These are phyloP conservation scores for Haplosporangium sp. DNA, from an alignment of 371 early-diverging fungal genomes.

Conservation along the genomic window DNA sequence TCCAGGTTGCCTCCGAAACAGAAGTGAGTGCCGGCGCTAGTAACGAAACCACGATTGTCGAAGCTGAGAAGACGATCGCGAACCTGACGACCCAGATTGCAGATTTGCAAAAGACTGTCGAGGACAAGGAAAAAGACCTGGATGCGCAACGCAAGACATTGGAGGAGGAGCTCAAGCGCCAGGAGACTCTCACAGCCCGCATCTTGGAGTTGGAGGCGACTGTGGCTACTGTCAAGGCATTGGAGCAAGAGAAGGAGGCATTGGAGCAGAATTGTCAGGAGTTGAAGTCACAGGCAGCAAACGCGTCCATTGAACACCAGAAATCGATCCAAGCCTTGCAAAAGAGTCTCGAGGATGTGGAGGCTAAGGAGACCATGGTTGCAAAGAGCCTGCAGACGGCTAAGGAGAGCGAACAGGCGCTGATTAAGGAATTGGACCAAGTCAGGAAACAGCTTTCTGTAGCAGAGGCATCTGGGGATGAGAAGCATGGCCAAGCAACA, in stretches of 20 bases:
- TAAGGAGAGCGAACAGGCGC: slow-evolving; percentile 25
- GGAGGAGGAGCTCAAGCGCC: slow-evolving; percentile 56
- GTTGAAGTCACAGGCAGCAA: slow-evolving; percentile 12
- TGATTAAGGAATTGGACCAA: slow-evolving; percentile 54
- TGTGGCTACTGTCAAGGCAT: slow-evolving; percentile 5
- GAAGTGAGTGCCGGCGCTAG: not conserved
- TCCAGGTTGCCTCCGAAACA: not conserved
- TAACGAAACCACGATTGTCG: not conserved
- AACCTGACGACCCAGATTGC: slow-evolving; percentile 18
- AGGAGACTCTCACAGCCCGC: slow-evolving; percentile 14
- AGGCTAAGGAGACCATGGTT: slow-evolving; percentile 12
- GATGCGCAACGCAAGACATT: slow-evolving; percentile 50
- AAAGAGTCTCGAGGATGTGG: slow-evolving; percentile 18
- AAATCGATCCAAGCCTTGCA: not conserved
- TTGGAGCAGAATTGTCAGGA: slow-evolving; percentile 6
- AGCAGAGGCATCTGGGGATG: slow-evolving; percentile 8
- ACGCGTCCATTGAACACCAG: slow-evolving; percentile 4
- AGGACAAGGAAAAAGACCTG: slow-evolving; percentile 41
- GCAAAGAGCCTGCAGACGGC: slow-evolving; percentile 23
- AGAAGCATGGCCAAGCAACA: slow-evolving; percentile 29
- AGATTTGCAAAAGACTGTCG: slow-evolving; percentile 31
- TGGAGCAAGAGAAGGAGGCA: slow-evolving; percentile 18
- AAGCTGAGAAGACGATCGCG: slow-evolving; percentile 10
- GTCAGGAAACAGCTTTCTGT: slow-evolving; percentile 19
- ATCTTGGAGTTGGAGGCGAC: slow-evolving; percentile 30